Evolutionary conservation across 2,329 filamentous ascomycete genomes (phyloP).

Genomic region (Aspergillus caelatus): DNA sequence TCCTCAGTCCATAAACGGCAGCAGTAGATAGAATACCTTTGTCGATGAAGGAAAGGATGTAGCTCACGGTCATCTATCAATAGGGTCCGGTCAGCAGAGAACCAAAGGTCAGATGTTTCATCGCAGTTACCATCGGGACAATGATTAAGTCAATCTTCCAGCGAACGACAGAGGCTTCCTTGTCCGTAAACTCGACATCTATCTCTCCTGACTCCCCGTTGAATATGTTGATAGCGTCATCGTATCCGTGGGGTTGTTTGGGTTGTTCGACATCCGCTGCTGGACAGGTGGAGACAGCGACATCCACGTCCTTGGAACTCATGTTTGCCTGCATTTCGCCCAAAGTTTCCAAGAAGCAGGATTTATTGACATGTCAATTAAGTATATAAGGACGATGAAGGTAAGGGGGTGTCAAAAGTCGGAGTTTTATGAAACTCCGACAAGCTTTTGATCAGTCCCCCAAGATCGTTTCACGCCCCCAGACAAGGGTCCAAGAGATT

Average conservation of each 20-base stretch:
- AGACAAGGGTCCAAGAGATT: background rate
- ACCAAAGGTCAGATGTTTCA: background rate
- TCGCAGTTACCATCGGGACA: background rate
- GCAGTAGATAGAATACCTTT: background rate
- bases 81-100: background rate
- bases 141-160: slow-evolving; percentile 2
- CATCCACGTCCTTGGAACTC: background rate
- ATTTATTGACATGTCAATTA: background rate
- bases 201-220: background rate
- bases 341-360: background rate
- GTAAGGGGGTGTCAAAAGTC: background rate
- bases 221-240: background rate
- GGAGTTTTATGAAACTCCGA: background rate
- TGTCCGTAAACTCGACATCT: background rate
- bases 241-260: background rate
- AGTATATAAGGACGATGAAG: background rate
- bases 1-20: background rate
- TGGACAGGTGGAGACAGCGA: background rate
- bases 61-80: background rate
- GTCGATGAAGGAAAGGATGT: background rate
- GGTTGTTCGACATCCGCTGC: background rate
- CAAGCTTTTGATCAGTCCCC: background rate
- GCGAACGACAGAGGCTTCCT: background rate
- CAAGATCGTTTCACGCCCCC: background rate
- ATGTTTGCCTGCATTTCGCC: background rate